These are phyloP conservation scores for Pugionium cornutum DNA, from an alignment of 345 rosid species.

Conservation along the genomic window DNA sequence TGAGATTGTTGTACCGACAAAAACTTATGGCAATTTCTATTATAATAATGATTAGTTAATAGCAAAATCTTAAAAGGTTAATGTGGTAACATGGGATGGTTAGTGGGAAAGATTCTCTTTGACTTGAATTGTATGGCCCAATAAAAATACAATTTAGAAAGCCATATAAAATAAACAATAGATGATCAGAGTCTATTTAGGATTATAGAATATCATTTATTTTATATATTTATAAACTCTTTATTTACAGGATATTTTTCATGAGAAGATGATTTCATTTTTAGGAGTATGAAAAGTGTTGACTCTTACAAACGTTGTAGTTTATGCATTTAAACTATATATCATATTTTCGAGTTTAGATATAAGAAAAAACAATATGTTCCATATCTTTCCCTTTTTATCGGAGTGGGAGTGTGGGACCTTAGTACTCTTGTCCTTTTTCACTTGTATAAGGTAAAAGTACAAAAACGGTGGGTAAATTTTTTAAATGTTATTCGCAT, in stretches of 20 bases:
- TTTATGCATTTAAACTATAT: too few species aligned
- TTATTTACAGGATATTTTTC: neutral
- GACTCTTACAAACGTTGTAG: slow-evolving; percentile 16
- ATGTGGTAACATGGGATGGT: slow-evolving; percentile 34
- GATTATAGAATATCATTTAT: too few species aligned
- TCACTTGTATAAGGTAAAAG: slow-evolving; percentile 34
- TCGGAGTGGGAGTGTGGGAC: neutral
- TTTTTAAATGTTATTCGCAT: slow-evolving; percentile 26
- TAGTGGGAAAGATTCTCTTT: slow-evolving; percentile 34
- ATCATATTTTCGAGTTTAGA: neutral
- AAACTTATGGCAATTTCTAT: neutral
- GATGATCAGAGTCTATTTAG: neutral
- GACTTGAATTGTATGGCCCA: slow-evolving; percentile 44
- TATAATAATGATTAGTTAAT: slow-evolving; percentile 1
- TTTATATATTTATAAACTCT: neutral
- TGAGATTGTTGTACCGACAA: slow-evolving; percentile 21
- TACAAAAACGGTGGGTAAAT: slow-evolving; percentile 25
- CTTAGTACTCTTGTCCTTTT: slow-evolving; percentile 27
- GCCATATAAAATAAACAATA: slow-evolving; percentile 12
- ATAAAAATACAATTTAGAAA: slow-evolving; percentile 23
- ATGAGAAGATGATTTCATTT: slow-evolving; percentile 7
- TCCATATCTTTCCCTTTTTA: neutral
- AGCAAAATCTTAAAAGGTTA: slow-evolving; percentile 4
- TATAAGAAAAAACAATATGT: neutral
- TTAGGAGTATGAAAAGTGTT: neutral